Base-by-base conservation (phyloP, 768 basidiomycete genomes). In the Hypholoma sublateritium region DNA sequence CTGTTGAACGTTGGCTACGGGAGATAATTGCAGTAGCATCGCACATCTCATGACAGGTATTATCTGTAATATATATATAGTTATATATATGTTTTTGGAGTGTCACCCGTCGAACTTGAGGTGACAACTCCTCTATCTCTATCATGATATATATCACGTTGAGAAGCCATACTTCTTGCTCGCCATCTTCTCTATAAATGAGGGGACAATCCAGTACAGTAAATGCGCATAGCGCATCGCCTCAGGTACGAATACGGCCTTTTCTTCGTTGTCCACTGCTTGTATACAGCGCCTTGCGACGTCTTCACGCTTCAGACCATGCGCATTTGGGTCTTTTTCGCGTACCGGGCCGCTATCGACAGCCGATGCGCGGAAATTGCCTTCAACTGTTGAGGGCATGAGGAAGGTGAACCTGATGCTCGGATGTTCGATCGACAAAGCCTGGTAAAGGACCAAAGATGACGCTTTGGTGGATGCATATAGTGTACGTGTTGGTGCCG, bases 381-480 rank as follows among this genome's bases (percentile, higher is more conserved):
- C 89, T 62, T 90, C 83, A 28, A 93, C 81, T 11, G 90, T 91
- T 34, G 78, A 77, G 7, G 91, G 90, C 2, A 91, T 68, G 62
- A 88, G 63, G 55, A 76, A 75, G 0, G 85, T 77, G 69, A 92
- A 93, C 0, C 71, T 45, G 61, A 95, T 82, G 2, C 70, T 65
- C 5, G 90, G 88, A 59, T 93, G 87, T 62, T 94, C 93, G 57
- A 93, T 89, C 4, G 91, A 75, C 32, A 94, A 83, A 0, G 88
- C 78, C 69, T 91, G 89, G 69, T 86, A 93, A 55, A 95, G 84
- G 5, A 87, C 60, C 25, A 91, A 80, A 1, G 89, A 85, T 0
- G 93, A 89, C 2, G 88, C 78, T 69, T 98, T 97, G 9, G 89
- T 91, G 3, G 93, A 84, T 0, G 81, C 85, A 67, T 98, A 98